Evolutionary conservation across 495 filamentous ascomycete genomes (phyloP), one percentile per base, ranked within the genome.

Genomic region (Penicillium simplicissimum): DNA sequence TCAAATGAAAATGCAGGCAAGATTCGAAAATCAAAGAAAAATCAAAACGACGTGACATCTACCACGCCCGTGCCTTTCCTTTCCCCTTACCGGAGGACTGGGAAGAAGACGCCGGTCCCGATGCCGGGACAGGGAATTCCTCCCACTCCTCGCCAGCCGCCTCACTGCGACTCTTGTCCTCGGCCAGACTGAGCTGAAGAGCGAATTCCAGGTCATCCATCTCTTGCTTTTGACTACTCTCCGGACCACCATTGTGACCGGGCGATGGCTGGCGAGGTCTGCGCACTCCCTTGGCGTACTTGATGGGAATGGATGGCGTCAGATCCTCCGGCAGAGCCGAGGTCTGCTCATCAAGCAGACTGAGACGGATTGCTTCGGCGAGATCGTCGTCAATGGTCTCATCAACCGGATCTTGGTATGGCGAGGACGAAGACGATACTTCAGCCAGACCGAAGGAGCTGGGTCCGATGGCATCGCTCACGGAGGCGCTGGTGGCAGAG

Each of bases 201-300:
- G 95, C 95, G 60, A 92, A 86, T 45, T 96, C 89, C 42, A 97
- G 71, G 73, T 97, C 94, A 47, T 88, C 85, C 64, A 91, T 82
- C 59, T 90, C 82, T 70, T 76, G 60, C 48, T 72, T 71, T 53
- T 67, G 67, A 55, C 78, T 80, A 47, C 77, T 74, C 59, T 78
- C 72, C 40, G 71, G 61, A 38, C 60, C 58, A 21, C 66, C 54
- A 23, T 67, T 54, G 28, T 67, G 62, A 6, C 68, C 62, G 15
- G 72, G 67, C 5, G 73, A 64, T 31, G 65, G 61, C 43, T 67
- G 37, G 17, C 52, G 37, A 54, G 56, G 57, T 38, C 47, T 49
- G 35, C 60, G 49, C 58, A 64, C 55, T 55, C 66, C 69, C 57
- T 74, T 79, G 43, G 78, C 85, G 57, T 83, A 81, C 62, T 77